A percentile compares a stretch with the other conserved stretches of the same genome.
Evolutionary conservation across 2,329 filamentous ascomycete species (phyloP).

Genomic region (Purpureocillium takamizusanense): DNA sequence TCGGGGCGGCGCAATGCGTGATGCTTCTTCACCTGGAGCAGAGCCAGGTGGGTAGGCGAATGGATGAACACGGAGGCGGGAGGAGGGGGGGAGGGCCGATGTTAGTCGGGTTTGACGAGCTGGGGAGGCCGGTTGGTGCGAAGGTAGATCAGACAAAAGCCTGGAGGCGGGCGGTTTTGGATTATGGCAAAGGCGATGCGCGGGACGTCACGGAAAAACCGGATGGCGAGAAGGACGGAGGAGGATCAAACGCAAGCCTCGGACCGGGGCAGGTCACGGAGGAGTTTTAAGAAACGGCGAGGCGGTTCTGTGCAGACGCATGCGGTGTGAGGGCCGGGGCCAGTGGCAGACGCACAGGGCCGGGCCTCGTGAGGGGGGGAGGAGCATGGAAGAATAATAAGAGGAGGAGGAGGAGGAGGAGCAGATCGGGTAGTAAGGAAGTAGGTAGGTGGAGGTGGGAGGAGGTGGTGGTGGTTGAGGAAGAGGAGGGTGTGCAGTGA

Average conservation of each 20-base stretch:
- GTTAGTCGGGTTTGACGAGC: neutral
- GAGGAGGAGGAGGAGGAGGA: too few relatives aligned
- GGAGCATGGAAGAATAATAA: too few relatives aligned
- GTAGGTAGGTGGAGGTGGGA: too few relatives aligned
- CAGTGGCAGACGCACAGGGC: neutral
- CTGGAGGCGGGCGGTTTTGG: neutral
- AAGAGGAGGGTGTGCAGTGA: too few relatives aligned
- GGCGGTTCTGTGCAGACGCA: neutral
- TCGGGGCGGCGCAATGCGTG: too few relatives aligned
- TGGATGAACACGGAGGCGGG: too few relatives aligned
- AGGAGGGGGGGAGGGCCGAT: neutral
- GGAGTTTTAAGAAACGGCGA: neutral
- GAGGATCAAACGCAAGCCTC: neutral
- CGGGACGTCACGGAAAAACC: neutral
- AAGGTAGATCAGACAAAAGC: constrained; percentile 1
- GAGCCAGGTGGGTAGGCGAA: too few relatives aligned
- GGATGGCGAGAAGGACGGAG: neutral
- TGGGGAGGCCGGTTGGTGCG: neutral
- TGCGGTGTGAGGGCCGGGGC: constrained; percentile 5
- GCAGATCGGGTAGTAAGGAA: too few relatives aligned
- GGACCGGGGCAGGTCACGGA: constrained; percentile 1
- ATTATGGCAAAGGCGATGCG: neutral
- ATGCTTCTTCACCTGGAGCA: too few relatives aligned
- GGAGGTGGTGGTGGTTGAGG: too few relatives aligned
- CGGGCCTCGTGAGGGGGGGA: constrained; percentile 1